phyloP scores from a whole-genome alignment of 495 filamentous ascomycete genomes.

The Clohesyomyces aquaticus region DNA sequence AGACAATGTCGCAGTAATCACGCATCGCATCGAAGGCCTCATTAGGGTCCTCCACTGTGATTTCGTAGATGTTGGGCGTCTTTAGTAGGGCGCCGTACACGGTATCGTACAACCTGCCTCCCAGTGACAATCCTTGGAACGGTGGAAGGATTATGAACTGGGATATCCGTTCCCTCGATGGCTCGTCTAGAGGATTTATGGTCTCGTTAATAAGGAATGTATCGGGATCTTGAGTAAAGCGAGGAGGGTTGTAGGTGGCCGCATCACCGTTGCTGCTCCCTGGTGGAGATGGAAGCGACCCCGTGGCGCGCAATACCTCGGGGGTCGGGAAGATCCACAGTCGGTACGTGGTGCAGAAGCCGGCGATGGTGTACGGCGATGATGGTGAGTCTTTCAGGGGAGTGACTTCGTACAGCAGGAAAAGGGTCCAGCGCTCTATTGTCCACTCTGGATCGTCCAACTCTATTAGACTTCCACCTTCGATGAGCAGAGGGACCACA shows the following conservation, averaged over 20 bases:
- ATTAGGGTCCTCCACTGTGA: conserved; percentile 95
- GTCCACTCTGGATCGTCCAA: conserved; percentile 72
- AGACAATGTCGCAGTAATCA: conserved; percentile 77
- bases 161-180: conserved; percentile 79
- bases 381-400: conserved; percentile 44
- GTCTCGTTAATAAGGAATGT: conserved; percentile 17
- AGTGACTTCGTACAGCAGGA: conserved; percentile 59
- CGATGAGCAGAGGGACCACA: conserved; percentile 84
- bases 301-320: conserved; percentile 39
- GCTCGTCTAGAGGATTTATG: conserved; percentile 49
- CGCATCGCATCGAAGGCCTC: conserved; percentile 91
- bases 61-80: conserved; percentile 68
- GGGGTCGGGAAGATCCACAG: conserved; percentile 63
- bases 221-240: conserved; percentile 22
- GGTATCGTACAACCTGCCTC: conserved; percentile 76
- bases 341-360: conserved; percentile 88
- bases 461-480: conserved; percentile 76
- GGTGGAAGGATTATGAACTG: conserved; percentile 93
- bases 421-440: conserved; percentile 83
- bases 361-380: conserved; percentile 72
- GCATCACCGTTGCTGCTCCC: conserved; percentile 24
- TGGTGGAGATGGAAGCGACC: conserved; percentile 49
- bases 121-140: conserved; percentile 78
- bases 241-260: conserved; percentile 2
- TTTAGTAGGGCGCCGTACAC: conserved; percentile 69